These are phyloP conservation scores for Populus tomentosa DNA, from an alignment of 441 rosid species.

Conservation along the genomic window DNA sequence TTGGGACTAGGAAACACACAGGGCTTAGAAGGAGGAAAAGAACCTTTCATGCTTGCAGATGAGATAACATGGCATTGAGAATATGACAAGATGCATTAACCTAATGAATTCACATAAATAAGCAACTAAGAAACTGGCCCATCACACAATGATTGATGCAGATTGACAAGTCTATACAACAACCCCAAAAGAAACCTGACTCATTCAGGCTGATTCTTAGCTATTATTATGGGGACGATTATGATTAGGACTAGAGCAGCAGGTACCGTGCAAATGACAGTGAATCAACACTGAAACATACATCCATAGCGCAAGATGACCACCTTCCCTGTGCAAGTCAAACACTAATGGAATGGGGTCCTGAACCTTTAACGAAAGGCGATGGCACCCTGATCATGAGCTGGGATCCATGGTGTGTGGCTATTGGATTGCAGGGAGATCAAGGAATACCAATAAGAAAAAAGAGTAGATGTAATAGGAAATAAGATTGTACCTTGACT, in stretches of 20 bases:
- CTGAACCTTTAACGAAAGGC: conserved; percentile 13
- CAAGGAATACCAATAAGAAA: neutral
- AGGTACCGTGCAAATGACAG: neutral
- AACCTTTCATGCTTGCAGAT: neutral
- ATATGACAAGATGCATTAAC: neutral
- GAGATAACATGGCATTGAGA: neutral
- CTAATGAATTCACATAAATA: neutral
- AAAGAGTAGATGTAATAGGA: neutral
- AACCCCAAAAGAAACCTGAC: neutral
- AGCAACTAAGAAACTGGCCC: neutral
- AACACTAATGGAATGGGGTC: conserved; percentile 16
- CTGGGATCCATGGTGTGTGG: neutral
- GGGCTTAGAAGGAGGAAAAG: neutral
- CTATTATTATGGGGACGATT: neutral
- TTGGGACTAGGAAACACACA: neutral
- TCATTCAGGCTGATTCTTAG: neutral
- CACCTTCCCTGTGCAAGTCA: neutral
- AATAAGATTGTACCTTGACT: conserved; percentile 4
- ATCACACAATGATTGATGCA: neutral
- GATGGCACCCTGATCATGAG: neutral
- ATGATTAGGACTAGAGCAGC: neutral
- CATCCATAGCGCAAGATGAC: neutral
- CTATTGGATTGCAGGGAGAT: neutral
- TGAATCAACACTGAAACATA: neutral
- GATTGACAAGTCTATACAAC: neutral